Percentiles rank a stretch among this genome's conserved stretches.
Evolutionary conservation across 306 rosid genomes (phyloP).

Genomic region (Castanea mollissima): DNA sequence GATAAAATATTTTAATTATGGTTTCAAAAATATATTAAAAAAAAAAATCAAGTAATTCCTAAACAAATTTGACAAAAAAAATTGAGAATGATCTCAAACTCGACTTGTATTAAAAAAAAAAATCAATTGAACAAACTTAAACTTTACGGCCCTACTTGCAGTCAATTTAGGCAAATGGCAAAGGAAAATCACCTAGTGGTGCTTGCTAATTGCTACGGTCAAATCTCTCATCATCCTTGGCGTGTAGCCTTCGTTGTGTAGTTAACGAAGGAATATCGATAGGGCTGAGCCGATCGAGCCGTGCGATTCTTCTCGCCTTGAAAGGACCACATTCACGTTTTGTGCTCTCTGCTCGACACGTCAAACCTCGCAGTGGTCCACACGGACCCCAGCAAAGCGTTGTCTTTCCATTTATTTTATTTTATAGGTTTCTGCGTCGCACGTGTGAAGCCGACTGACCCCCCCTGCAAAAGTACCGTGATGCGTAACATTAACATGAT

Average conservation of each 20-base stretch:
- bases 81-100: too few species aligned
- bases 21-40: too few species aligned
- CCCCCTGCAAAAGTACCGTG: constrained; percentile 6
- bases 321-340: constrained; percentile 40
- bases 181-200: not conserved
- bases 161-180: too few species aligned
- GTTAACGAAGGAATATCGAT: not conserved
- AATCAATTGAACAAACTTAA: too few species aligned
- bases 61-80: fast-evolving
- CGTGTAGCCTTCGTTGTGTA: not conserved
- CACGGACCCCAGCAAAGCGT: not conserved
- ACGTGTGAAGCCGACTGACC: constrained; percentile 54
- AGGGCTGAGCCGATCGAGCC: constrained; percentile 17
- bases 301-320: constrained; percentile 22
- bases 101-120: too few species aligned
- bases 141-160: too few species aligned
- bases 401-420: not conserved
- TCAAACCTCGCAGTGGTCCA: constrained; percentile 37
- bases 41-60: too few species aligned
- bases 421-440: constrained; percentile 43
- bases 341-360: constrained; percentile 9
- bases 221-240: not conserved
- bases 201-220: not conserved
- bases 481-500: constrained; percentile 12
- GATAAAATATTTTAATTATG: too few species aligned